Evolutionary conservation across 2,329 filamentous ascomycete genomes (phyloP), one percentile per base, ranked within the genome.

Genomic region (Alternaria ventricosa): DNA sequence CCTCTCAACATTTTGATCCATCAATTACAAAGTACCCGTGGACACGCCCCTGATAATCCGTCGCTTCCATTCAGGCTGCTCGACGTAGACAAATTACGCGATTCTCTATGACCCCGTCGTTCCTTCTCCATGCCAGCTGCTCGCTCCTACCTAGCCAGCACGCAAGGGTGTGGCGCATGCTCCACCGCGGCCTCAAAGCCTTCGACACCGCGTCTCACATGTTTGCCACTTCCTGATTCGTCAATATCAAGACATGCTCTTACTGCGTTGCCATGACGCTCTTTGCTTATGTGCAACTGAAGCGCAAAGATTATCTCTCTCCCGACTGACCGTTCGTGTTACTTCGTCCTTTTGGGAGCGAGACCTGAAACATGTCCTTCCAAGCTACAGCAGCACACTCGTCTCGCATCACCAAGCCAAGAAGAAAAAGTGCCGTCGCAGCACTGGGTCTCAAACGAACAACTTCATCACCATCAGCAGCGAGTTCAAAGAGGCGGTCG

Each of bases 391-490:
- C 74, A 28, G 75, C 75, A 27, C 72, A 63, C 30, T 77, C 76
- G 3, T 79, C 76, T 11, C 76, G 77, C 25, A 71, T 77, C 46
- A 75, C 64, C 28, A 75, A 72, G 46, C 57, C 72, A 23, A 65
- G 71, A 23, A 71, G 70, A 62, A 66, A 65, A 41, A 75, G 69
- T 44, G 70, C 66, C 12, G 65, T 61, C 18, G 71, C 75, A 9
- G 69, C 71, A 18, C 53, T 78, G 10, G 73, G 74, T 7, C 67
- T 80, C 9, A 75, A 69, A 41, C 75, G 78, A 23, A 68, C 74
- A 12, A 71, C 73, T 2, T 78, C 79, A 2, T 82, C 82, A 6
- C 79, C 81, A 0, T 81, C 82, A 36, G 68, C 75, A 23, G 65
- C 72, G 15, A 77, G 71, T 27, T 72, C 78, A 23, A 78, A 79